A percentile compares a stretch with the other conserved stretches of the same genome.
These are phyloP conservation scores for Gremmenia infestans DNA, from an alignment of 2,329 filamentous ascomycete species.

Conservation along the genomic window DNA sequence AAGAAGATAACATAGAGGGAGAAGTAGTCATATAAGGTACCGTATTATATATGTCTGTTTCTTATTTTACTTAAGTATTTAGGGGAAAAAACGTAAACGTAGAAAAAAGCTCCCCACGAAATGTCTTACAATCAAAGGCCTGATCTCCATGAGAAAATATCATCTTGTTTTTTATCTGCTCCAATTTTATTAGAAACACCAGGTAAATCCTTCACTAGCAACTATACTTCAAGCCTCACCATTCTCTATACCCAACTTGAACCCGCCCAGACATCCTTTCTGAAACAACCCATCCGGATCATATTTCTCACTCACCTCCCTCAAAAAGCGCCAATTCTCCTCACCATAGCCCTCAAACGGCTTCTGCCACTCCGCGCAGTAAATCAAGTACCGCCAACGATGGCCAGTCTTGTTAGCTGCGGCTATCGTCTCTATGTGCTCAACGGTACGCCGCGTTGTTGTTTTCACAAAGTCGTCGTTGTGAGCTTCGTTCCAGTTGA, in stretches of 20 bases:
- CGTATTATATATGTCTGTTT: no score
- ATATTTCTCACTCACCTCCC: conserved; percentile 2
- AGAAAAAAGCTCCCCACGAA: no score
- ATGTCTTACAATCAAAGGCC: no score
- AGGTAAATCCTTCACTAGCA: no score
- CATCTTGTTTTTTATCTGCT: no score
- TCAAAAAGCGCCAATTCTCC: conserved; percentile 19
- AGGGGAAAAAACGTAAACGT: no score
- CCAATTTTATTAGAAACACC: no score
- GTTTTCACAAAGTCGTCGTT: conserved; percentile 29
- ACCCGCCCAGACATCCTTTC: conserved; percentile 3
- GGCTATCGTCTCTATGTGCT: conserved; percentile 32
- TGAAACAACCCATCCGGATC: conserved; percentile 11
- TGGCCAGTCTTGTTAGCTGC: conserved; percentile 19
- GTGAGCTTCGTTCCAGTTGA: conserved; percentile 29
- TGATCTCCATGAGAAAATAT: no score
- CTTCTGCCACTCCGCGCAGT: conserved; percentile 28
- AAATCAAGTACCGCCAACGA: conserved; percentile 29
- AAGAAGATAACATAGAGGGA: no score
- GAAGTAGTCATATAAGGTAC: no score
- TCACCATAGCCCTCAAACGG: conserved; percentile 30
- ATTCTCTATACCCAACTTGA: conserved; percentile 4
- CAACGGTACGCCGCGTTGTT: conserved; percentile 26
- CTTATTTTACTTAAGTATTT: no score
- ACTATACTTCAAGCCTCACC: background rate